Evolutionary conservation across 768 basidiomycete genomes (phyloP).

Genomic region (Boletus subparvulus): DNA sequence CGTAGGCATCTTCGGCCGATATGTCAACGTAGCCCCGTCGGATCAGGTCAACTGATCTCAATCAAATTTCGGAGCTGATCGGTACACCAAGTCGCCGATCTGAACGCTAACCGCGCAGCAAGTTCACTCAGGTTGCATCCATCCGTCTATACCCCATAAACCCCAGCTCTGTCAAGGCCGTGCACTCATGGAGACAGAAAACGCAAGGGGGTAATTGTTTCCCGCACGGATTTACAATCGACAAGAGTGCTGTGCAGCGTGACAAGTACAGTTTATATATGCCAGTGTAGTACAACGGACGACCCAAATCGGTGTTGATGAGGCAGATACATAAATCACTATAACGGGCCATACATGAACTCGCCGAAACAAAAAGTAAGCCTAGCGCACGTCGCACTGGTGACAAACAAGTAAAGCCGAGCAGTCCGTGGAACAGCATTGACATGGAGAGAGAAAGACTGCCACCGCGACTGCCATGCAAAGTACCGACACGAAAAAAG

Average conservation of each 20-base stretch:
- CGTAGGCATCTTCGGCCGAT: neutral
- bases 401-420: neutral
- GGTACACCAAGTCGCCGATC: neutral
- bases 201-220: neutral
- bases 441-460: neutral
- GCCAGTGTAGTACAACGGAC: neutral
- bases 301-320: neutral
- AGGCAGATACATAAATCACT: neutral
- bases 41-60: no score
- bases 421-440: neutral
- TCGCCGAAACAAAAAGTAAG: no score
- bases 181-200: neutral
- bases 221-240: no score
- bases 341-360: neutral
- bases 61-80: neutral
- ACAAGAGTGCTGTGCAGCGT: neutral
- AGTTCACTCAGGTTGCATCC: neutral
- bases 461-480: neutral
- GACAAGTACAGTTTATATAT: neutral
- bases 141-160: neutral
- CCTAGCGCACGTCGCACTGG: neutral
- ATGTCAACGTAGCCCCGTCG: neutral
- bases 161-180: neutral
- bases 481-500: neutral
- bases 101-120: neutral